A percentile compares a stretch with the other conserved stretches of the same genome.
These are phyloP conservation scores for Xylaria bambusicola DNA, from an alignment of 495 filamentous ascomycete genomes.

Conservation along the genomic window DNA sequence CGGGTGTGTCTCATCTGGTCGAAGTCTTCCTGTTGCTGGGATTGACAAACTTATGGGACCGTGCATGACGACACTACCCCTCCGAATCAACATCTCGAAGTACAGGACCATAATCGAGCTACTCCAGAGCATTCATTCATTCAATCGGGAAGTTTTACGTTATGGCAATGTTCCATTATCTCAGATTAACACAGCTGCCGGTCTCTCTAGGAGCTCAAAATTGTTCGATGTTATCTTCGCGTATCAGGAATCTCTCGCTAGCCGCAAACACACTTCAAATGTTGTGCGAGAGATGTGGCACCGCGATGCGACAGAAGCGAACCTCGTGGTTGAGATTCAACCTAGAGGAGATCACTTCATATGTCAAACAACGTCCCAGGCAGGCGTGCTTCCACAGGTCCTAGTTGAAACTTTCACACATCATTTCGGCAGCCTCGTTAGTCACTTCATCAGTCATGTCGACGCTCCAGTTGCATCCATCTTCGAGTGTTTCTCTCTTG, in stretches of 20 bases:
- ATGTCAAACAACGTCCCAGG: slow-evolving; percentile 55
- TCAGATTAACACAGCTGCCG: slow-evolving; percentile 63
- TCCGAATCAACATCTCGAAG: slow-evolving; percentile 56
- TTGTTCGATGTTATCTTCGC: slow-evolving; percentile 74
- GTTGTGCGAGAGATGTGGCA: slow-evolving; percentile 53
- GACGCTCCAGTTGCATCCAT: slow-evolving; percentile 33
- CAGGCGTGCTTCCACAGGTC: slow-evolving; percentile 42
- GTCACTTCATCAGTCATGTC: slow-evolving; percentile 42
- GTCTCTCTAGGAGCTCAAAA: slow-evolving; percentile 44
- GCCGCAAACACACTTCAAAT: slow-evolving; percentile 27
- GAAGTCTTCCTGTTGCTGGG: slow-evolving; percentile 62
- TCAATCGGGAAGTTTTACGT: slow-evolving; percentile 60
- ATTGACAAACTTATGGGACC: slow-evolving; percentile 75
- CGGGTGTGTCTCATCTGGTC: slow-evolving; percentile 74
- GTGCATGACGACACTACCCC: slow-evolving; percentile 67
- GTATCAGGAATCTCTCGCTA: slow-evolving; percentile 70
- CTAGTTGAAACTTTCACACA: slow-evolving; percentile 51
- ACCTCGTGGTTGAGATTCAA: slow-evolving; percentile 70
- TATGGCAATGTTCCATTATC: slow-evolving; percentile 60
- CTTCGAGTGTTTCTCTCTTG: slow-evolving; percentile 32
- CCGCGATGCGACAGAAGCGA: slow-evolving; percentile 71
- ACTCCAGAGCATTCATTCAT: slow-evolving; percentile 58
- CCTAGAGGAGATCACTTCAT: slow-evolving; percentile 57
- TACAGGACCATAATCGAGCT: slow-evolving; percentile 57
- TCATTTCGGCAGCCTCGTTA: slow-evolving; percentile 38